Base-by-base conservation (phyloP, 768 basidiomycete species). In the Mycena vulgaris region DNA sequence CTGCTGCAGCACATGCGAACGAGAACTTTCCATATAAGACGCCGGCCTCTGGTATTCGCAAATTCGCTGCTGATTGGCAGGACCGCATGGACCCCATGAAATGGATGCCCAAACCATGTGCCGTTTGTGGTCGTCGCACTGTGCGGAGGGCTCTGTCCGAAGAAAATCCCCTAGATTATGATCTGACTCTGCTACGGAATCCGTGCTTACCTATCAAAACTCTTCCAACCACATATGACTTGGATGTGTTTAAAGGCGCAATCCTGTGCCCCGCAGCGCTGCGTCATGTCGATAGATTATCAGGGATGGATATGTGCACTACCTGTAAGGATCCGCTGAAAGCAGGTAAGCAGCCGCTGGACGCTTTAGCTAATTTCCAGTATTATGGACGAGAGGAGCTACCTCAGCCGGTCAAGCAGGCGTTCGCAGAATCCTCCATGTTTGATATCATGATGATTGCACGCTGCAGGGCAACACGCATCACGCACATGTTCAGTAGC, bases 281-380 rank as follows among this genome's bases (percentile, higher is more conserved):
- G 16, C 11, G 33, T 0, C n/a, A 40, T 19, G 37, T 21, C 5
- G 7, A 35, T 35, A 19, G 19, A 21, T 2, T 47, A 27, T 45
- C 13, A 10, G 30, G 21, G 16, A 13, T 48, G n/a, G n/a, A 49
- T 37, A 25, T 61, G 47, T 35, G 21, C 17, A 5, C 6, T 49
- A 8, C 33, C 0, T 61, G 59, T n/a, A 47, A 27, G 30, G 5
- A 1, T 1, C 4, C 47, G 3, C 2, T 48, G 21, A 47, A 23
- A 16, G 25, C 33, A 25, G 23, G 13, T 6, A 0, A 2, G 10
- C 59, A 61, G 25, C 59, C 59, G 0, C 14, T 49, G 8, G 59
- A 61, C 33, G 7, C 59, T 1, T 23, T 61, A 11, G 59, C 59
- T 21, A 61, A 61, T 23, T 61, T 61, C 14, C 59, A 61, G 8